A percentile compares a stretch with the other conserved stretches of the same genome.
These are phyloP conservation scores for Populus hybrid DNA, from an alignment of 441 rosid genomes.

Conservation along the genomic window DNA sequence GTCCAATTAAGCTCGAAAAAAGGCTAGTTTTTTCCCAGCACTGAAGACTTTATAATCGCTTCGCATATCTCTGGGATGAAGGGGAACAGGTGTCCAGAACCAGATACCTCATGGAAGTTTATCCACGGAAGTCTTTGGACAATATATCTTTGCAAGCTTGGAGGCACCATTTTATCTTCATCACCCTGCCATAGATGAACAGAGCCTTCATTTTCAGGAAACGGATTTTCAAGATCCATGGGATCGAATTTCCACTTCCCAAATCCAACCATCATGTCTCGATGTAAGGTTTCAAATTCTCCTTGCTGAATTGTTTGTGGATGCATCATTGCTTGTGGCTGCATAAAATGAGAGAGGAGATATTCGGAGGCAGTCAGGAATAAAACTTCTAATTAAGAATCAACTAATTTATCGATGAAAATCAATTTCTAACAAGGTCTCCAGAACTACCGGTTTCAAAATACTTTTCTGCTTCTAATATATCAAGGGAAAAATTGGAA, in stretches of 20 bases:
- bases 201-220: conserved; percentile 23
- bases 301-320: conserved; percentile 23
- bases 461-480: not conserved
- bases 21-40: conserved; percentile 18
- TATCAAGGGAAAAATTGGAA: not conserved
- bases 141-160: conserved; percentile 30
- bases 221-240: conserved; percentile 31
- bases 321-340: conserved; percentile 10
- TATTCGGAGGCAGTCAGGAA: not conserved
- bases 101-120: conserved; percentile 26
- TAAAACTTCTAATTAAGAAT: not conserved
- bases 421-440: not conserved
- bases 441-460: not conserved
- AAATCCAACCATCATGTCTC: conserved; percentile 36
- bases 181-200: conserved; percentile 42
- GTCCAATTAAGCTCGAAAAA: not conserved
- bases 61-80: conserved; percentile 22
- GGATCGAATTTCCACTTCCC: conserved; percentile 47
- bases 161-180: conserved; percentile 37
- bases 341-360: conserved; percentile 8
- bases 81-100: conserved; percentile 34
- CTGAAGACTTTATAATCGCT: conserved; percentile 22
- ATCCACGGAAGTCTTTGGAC: conserved; percentile 32
- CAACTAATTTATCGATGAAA: not conserved
- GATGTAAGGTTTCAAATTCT: conserved; percentile 25